A percentile compares a stretch with the other conserved stretches of the same genome.
These are phyloP conservation scores for Wickerhamomyces chaumierensis DNA, from an alignment of 805 yeast species.

Conservation along the genomic window DNA sequence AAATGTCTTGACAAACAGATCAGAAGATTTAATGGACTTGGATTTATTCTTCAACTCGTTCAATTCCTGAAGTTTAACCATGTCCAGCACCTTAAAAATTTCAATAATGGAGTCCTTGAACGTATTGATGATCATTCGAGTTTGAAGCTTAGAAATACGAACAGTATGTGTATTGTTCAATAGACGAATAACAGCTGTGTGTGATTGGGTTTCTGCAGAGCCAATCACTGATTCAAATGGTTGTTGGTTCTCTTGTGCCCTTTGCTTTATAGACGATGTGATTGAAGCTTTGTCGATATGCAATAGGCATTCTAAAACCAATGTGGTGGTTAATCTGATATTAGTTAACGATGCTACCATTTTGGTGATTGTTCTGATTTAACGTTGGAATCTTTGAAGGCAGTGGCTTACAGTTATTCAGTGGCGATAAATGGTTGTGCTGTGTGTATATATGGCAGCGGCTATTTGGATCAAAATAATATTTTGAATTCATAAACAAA, in stretches of 20 bases:
- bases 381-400: no score
- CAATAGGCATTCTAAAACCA: neutral
- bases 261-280: neutral
- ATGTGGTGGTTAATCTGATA: neutral
- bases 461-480: no score
- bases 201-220: slow-evolving; percentile 10
- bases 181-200: slow-evolving; percentile 10
- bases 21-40: neutral
- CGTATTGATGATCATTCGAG: neutral
- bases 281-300: neutral
- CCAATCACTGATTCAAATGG: slow-evolving; percentile 11
- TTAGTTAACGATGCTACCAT: neutral
- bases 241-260: neutral
- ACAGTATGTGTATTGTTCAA: neutral
- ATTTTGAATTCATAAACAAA: no score
- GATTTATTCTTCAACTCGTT: neutral
- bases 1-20: neutral
- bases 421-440: no score
- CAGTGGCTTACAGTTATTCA: no score
- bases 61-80: slow-evolving; percentile 1
- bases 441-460: no score
- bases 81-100: neutral
- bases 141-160: neutral
- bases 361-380: no score
- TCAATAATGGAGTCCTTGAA: slow-evolving; percentile 3